Evolutionary conservation across 176 grass and related monocot species (phyloP).

Genomic region (Phoenix roebelenii): DNA sequence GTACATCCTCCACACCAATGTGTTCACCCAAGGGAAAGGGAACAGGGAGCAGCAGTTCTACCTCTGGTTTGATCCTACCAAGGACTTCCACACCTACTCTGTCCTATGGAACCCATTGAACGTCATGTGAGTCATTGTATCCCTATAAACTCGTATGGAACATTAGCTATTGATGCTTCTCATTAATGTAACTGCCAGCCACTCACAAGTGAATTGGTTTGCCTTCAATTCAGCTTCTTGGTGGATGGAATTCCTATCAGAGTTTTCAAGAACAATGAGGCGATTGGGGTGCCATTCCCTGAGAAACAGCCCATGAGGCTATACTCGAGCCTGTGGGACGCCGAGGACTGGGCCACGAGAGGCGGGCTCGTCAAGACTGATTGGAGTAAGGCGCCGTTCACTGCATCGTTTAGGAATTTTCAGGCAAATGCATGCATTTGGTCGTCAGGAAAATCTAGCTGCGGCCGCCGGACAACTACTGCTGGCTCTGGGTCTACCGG

Average conservation of each 20-base stretch:
- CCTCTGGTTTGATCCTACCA: conserved; percentile 82
- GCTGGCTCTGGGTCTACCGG: background rate
- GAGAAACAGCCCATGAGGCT: conserved; percentile 56
- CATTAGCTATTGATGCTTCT: no score
- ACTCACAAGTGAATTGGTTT: no score
- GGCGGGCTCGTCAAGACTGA: conserved; percentile 64
- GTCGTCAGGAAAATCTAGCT: conserved; percentile 11
- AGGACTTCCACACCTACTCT: conserved; percentile 69
- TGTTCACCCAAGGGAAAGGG: conserved; percentile 47
- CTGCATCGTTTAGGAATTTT: conserved; percentile 47
- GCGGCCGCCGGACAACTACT: conserved; percentile 4
- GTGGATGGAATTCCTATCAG: conserved; percentile 54
- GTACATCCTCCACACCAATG: conserved; percentile 73
- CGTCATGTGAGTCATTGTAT: conserved; percentile 37
- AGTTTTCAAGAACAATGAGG: conserved; percentile 70
- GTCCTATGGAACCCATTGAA: conserved; percentile 65
- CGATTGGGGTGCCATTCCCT: conserved; percentile 51
- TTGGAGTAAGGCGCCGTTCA: conserved; percentile 54
- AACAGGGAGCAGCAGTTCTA: conserved; percentile 67
- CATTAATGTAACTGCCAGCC: no score
- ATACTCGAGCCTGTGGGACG: conserved; percentile 72
- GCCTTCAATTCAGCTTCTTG: conserved; percentile 29
- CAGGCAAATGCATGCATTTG: conserved; percentile 35
- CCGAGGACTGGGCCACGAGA: conserved; percentile 69
- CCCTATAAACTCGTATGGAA: no score